Evolutionary conservation across 2,329 filamentous ascomycete genomes (phyloP), one percentile per base, ranked within the genome.

Genomic region (Anthostomella pinea): DNA sequence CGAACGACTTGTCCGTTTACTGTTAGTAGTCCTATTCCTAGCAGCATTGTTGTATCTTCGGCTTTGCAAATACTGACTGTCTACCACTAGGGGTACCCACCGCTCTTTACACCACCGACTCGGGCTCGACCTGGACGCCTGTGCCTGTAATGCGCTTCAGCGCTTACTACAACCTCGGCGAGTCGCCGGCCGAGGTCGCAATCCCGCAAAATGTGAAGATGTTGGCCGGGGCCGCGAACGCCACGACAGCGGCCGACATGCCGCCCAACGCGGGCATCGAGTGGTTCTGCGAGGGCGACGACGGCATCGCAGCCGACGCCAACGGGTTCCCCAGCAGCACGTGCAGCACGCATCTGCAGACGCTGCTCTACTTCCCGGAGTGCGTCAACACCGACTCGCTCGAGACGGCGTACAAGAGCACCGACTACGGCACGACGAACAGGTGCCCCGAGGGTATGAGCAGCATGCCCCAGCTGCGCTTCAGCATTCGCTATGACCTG

Each of bases 281-380:
- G 17, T 56, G 48, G 48, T 44, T 51, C 31, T 51, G 48, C 36
- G 48, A 51, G 39, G 39, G 35, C 21, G 46, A 48, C 38, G 21
- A 31, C 23, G 39, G 42, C 37, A 41, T 35, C 20, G 39, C 31
- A 57, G 80, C 81, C 3, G 71, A 85, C 15, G 81, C 79, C 7
- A 86, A 86, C 53, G 83, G 81, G 14, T 80, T 84, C 53, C 83
- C 83, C 18, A 83, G 85, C 43, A 79, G 79, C 34, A 83, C 82
- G 1, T 85, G 81, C 8, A 73, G 47, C 72, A 75, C 33, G 79
- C 85, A 8, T 77, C 72, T 32, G 66, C 75, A 43, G 73, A 79
- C 59, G 73, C 81, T 49, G 73, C 75, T 21, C n/a, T 38, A 39
- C 24, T 71, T 69, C 55, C 66, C 59, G 13, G 53, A 66, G 42